phyloP scores from a whole-genome alignment of 805 yeast species.

The Saccharomycopsis javanensis region DNA sequence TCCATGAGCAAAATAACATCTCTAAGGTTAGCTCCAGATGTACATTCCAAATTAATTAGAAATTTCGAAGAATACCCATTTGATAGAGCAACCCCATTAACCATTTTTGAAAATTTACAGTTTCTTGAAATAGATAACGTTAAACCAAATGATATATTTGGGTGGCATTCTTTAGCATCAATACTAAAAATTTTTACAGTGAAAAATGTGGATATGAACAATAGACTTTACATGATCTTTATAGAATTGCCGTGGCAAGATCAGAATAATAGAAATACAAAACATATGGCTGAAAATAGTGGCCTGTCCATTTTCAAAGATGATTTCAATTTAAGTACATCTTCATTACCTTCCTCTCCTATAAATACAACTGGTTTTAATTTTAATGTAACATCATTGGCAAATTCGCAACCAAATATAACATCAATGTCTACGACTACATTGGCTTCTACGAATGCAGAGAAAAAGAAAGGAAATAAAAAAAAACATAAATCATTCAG shows the following conservation, averaged over 20 bases:
- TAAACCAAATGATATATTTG: conserved; percentile 56
- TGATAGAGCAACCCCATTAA: conserved; percentile 59
- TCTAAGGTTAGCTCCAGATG: conserved; percentile 48
- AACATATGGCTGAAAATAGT: conserved; percentile 26
- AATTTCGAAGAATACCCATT: conserved; percentile 65
- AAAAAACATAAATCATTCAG: conserved; percentile 18
- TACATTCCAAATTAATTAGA: conserved; percentile 45
- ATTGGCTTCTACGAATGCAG: conserved; percentile 2
- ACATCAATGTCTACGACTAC: conserved; percentile 7
- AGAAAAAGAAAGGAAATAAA: conserved; percentile 15
- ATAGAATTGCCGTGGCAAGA: conserved; percentile 47
- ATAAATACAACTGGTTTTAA: not conserved
- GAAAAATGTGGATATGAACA: conserved; percentile 40
- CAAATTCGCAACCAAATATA: conserved; percentile 1
- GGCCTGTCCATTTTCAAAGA: not conserved
- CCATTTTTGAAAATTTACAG: conserved; percentile 49
- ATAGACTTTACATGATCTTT: conserved; percentile 40
- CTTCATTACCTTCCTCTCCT: conserved; percentile 16
- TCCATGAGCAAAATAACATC: conserved; percentile 61
- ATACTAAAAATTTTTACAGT: conserved; percentile 45
- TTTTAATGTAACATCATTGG: conserved; percentile 1
- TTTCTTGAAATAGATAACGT: conserved; percentile 51
- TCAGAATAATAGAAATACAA: conserved; percentile 28
- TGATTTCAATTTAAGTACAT: conserved; percentile 8
- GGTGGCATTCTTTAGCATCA: conserved; percentile 52